A percentile compares a stretch with the other conserved stretches of the same genome.
Conservation (phyloP, 106 monocot species). For the Agapanthus africanus region DNA sequence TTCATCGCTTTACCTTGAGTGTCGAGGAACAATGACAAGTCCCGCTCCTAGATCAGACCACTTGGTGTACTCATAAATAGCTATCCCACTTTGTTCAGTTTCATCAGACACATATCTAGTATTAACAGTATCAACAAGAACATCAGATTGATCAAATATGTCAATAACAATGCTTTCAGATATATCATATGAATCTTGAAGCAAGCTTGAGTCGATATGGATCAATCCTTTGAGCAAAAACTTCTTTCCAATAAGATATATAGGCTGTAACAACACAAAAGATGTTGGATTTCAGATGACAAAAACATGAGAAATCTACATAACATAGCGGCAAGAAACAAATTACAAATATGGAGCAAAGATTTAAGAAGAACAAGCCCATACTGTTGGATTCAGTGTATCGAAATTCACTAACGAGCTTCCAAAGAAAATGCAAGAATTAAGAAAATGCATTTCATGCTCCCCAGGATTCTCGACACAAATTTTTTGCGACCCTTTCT, state of each 20-base stretch:
- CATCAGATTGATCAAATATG: conserved; percentile 40
- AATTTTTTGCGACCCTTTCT: conserved; percentile 79
- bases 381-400: conserved; percentile 43
- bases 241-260: conserved; percentile 67
- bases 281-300: not conserved
- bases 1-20: conserved; percentile 78
- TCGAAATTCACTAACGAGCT: conserved; percentile 55
- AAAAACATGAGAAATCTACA: not conserved
- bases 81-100: conserved; percentile 14
- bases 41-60: conserved; percentile 76
- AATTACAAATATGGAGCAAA: not conserved
- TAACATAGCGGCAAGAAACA: not conserved
- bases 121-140: conserved; percentile 32
- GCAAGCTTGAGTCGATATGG: conserved; percentile 31
- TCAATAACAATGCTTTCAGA: conserved; percentile 60
- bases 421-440: conserved; percentile 80
- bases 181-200: conserved; percentile 22
- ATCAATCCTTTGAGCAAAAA: conserved; percentile 82
- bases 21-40: conserved; percentile 52
- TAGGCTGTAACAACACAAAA: conserved; percentile 38
- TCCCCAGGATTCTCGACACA: conserved; percentile 69
- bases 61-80: conserved; percentile 57
- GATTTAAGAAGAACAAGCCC: conserved; percentile 5
- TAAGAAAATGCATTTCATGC: conserved; percentile 77
- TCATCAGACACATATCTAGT: conserved; percentile 26